These are phyloP conservation scores for Elaeis guineensis DNA, from an alignment of 176 grass and related monocot genomes.

Conservation along the genomic window DNA sequence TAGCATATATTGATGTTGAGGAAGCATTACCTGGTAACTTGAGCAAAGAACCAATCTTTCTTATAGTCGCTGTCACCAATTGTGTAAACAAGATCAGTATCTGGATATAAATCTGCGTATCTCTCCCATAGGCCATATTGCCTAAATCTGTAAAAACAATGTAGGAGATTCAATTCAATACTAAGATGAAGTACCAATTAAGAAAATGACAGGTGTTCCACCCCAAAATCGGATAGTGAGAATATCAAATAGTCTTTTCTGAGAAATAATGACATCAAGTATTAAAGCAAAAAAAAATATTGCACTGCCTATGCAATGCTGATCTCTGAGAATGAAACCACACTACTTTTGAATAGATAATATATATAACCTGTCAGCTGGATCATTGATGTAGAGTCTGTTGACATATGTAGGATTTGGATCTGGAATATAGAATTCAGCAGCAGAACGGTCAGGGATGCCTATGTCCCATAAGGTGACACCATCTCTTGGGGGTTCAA, in stretches of 20 bases:
- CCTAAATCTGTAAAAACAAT: conserved; percentile 29
- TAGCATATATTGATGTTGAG: neutral
- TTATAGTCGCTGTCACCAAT: conserved; percentile 38
- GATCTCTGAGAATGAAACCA: too few relatives aligned
- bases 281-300: too few relatives aligned
- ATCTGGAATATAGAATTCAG: conserved; percentile 70
- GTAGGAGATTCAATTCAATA: neutral
- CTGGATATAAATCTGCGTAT: conserved; percentile 51
- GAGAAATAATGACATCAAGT: too few relatives aligned
- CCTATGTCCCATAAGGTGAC: conserved; percentile 81
- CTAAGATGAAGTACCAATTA: neutral
- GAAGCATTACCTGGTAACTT: conserved; percentile 44
- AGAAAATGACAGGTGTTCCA: too few relatives aligned
- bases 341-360: too few relatives aligned
- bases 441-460: conserved; percentile 51
- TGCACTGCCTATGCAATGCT: too few relatives aligned
- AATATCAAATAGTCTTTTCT: too few relatives aligned
- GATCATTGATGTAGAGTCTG: conserved; percentile 26
- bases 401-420: conserved; percentile 33
- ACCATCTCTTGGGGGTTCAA: conserved; percentile 51
- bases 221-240: too few relatives aligned
- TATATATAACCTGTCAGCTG: conserved; percentile 13
- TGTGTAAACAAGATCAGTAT: conserved; percentile 37
- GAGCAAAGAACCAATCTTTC: conserved; percentile 87
- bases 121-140: conserved; percentile 89